Percentiles rank a stretch among this genome's conserved stretches.
These are phyloP conservation scores for Cyberlindnera saturnus DNA, from an alignment of 805 yeast species.

Conservation along the genomic window DNA sequence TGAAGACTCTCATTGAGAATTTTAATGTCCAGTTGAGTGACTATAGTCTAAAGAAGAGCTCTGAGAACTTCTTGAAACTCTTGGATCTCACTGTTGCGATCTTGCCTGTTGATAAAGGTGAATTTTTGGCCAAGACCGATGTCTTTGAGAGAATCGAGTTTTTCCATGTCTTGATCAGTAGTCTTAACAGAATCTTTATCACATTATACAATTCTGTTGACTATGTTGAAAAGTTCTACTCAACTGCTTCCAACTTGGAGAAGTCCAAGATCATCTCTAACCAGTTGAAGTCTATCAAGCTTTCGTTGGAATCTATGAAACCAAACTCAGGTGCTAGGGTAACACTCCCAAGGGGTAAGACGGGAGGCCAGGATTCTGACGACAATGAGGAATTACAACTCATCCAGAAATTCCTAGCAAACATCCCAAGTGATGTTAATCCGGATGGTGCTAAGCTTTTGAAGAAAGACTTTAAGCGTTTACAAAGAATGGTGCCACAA, in stretches of 20 bases:
- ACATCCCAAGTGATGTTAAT: slow-evolving; percentile 25
- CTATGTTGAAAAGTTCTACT: slow-evolving; percentile 40
- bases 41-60: slow-evolving; percentile 14
- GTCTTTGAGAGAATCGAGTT: slow-evolving; percentile 29
- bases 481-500: slow-evolving; percentile 44
- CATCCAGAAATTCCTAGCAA: slow-evolving; percentile 26
- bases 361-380: slow-evolving; percentile 7
- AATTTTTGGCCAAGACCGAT: slow-evolving; percentile 30
- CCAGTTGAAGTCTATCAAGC: slow-evolving; percentile 46
- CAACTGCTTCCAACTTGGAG: slow-evolving; percentile 45
- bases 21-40: slow-evolving; percentile 17
- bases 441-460: slow-evolving; percentile 37
- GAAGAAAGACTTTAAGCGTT: slow-evolving; percentile 46
- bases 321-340: slow-evolving; percentile 7
- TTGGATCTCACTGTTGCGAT: slow-evolving; percentile 45
- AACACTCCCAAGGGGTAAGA: too few species aligned
- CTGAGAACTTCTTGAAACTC: slow-evolving; percentile 25
- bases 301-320: slow-evolving; percentile 39
- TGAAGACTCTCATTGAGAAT: slow-evolving; percentile 31
- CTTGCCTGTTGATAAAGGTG: slow-evolving; percentile 43
- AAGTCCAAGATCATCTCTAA: slow-evolving; percentile 49
- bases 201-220: slow-evolving; percentile 27
- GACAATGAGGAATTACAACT: slow-evolving; percentile 34
- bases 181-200: slow-evolving; percentile 35
- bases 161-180: slow-evolving; percentile 28